Percentiles rank a stretch among this genome's conserved stretches.
These are phyloP conservation scores for Rhodotorula taiwanensis DNA, from an alignment of 768 basidiomycete genomes.

Conservation along the genomic window DNA sequence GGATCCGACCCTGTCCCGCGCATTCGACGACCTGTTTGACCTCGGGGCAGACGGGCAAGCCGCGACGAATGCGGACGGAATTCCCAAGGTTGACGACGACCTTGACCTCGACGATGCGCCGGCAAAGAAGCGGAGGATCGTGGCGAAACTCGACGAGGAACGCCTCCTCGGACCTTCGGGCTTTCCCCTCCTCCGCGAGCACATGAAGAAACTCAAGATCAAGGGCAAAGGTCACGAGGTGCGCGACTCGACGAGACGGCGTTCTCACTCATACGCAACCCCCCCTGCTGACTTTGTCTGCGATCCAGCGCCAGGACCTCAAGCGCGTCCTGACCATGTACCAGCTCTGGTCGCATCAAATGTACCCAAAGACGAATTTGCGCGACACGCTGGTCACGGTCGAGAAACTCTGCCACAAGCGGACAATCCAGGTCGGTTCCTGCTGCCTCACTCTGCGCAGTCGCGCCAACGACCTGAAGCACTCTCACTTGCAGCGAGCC, in stretches of 20 bases:
- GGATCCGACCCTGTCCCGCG: conserved; percentile 2
- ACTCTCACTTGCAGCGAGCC: conserved; percentile 1
- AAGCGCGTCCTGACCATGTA: conserved; percentile 72
- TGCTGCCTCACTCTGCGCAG: not conserved
- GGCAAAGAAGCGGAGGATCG: conserved; percentile 50
- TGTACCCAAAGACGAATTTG: conserved; percentile 86
- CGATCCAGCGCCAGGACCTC: conserved; percentile 65
- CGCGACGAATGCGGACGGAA: not conserved
- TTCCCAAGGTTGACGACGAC: conserved; percentile 29
- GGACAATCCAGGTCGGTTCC: conserved; percentile 70
- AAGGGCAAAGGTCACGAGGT: conserved; percentile 94
- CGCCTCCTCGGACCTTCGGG: conserved; percentile 66
- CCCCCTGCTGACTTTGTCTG: not conserved
- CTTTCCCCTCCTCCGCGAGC: conserved; percentile 69
- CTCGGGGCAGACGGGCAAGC: not conserved
- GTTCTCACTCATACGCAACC: too few species aligned
- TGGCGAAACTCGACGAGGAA: conserved; percentile 56
- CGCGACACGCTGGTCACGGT: conserved; percentile 74
- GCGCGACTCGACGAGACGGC: conserved; percentile 12
- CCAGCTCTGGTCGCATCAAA: conserved; percentile 87
- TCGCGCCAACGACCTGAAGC: not conserved
- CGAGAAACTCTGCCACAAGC: conserved; percentile 80
- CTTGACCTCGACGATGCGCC: conserved; percentile 46
- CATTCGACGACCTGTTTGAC: conserved; percentile 27
- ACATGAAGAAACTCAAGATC: conserved; percentile 67